Conservation (phyloP, 352 stramenopile genomes). For the Thraustochytrium striatum region DNA sequence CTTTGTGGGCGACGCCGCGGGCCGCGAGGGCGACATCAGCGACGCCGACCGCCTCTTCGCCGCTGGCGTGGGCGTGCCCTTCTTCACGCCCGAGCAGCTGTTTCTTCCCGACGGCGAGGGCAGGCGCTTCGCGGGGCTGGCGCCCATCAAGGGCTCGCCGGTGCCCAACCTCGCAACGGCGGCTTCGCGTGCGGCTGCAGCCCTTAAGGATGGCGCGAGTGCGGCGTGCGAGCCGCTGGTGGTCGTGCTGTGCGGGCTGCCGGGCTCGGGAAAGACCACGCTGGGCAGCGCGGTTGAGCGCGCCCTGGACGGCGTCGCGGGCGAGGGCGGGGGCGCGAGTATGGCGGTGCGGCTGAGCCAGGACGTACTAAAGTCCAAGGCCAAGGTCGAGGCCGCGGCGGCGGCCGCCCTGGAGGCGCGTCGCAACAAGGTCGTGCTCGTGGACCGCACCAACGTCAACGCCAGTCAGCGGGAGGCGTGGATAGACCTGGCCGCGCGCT, state of each 20-base stretch:
- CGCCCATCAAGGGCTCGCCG: neutral
- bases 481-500: neutral
- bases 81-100: conserved; percentile 40
- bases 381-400: conserved; percentile 1
- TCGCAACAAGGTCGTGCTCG: neutral
- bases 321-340: neutral
- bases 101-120: conserved; percentile 2
- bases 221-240: neutral
- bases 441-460: conserved; percentile 22
- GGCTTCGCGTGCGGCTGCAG: neutral
- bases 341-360: neutral
- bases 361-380: neutral
- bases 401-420: neutral
- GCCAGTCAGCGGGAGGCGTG: neutral
- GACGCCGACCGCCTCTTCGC: conserved; percentile 33
- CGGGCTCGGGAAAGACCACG: conserved; percentile 9
- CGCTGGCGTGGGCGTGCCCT: neutral
- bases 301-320: neutral
- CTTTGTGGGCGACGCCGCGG: conserved; percentile 39
- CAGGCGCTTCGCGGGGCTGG: neutral
- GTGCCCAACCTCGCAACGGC: neutral
- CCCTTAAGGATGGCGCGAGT: neutral
- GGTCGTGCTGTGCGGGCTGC: conserved; percentile 5
- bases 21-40: conserved; percentile 11
- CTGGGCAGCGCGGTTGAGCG: neutral